A percentile compares a stretch with the other conserved stretches of the same genome.
These are phyloP conservation scores for Psilocybe cyanescens DNA, from an alignment of 768 basidiomycete genomes.

Conservation along the genomic window DNA sequence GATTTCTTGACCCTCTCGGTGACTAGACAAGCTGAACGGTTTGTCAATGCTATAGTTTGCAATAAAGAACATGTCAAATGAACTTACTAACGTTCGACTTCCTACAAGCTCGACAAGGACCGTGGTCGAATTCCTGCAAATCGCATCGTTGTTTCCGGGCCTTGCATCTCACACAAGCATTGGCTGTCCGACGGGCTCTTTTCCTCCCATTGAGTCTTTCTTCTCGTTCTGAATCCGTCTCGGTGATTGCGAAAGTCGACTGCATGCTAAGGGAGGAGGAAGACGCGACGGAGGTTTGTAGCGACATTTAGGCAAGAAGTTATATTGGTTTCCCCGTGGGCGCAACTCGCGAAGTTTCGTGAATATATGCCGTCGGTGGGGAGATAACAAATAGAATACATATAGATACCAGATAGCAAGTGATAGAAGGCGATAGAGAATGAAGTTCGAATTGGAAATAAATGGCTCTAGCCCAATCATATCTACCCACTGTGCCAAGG, in stretches of 20 bases:
- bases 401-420: not conserved
- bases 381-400: not conserved
- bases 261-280: constrained; percentile 1
- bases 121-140: constrained; percentile 9
- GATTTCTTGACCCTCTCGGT: constrained; percentile 11
- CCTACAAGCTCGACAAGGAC: constrained; percentile 8
- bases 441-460: not conserved
- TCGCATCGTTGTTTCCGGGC: constrained; percentile 12
- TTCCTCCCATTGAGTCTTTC: constrained; percentile 6
- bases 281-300: not conserved
- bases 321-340: too few relatives aligned
- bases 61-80: not conserved
- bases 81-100: constrained; percentile 11
- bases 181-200: not conserved
- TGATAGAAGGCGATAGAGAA: not conserved
- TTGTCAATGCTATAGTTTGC: not conserved
- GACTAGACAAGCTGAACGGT: not conserved
- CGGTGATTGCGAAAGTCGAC: constrained; percentile 4
- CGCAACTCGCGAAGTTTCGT: not conserved
- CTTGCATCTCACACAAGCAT: constrained; percentile 12
- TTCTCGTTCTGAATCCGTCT: constrained; percentile 11
- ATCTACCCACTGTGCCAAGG: not conserved
- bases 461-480: not conserved
- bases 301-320: not conserved
- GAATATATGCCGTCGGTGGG: not conserved